A percentile compares a stretch with the other conserved stretches of the same genome.
phyloP scores from a whole-genome alignment of 2,329 filamentous ascomycete genomes.

The Epichloe hybrida region DNA sequence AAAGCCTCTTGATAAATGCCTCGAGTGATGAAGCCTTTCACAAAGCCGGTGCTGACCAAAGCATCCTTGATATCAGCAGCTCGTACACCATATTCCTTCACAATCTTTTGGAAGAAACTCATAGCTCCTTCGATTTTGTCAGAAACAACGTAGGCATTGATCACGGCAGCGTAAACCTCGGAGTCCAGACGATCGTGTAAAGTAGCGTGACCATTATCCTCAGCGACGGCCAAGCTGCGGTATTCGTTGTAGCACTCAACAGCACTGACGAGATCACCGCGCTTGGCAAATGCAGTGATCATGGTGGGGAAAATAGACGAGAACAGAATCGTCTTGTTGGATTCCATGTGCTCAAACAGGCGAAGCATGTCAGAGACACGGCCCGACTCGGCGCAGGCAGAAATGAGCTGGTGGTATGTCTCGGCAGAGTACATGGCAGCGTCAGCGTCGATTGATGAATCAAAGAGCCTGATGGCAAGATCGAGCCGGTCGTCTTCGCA shows the following conservation, averaged over 20 bases:
- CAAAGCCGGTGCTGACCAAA: constrained; percentile 60
- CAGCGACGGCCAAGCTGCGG: constrained; percentile 70
- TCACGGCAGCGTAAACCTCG: constrained; percentile 78
- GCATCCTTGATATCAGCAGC: constrained; percentile 54
- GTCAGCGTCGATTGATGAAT: constrained; percentile 53
- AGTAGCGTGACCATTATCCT: constrained; percentile 59
- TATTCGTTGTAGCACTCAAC: constrained; percentile 96
- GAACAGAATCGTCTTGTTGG: constrained; percentile 56
- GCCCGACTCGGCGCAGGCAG: constrained; percentile 71
- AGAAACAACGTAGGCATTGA: constrained; percentile 76
- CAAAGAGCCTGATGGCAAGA: constrained; percentile 75
- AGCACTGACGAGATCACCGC: constrained; percentile 71
- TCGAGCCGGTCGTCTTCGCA: constrained; percentile 77
- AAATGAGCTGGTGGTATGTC: constrained; percentile 75
- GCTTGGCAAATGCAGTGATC: constrained; percentile 82
- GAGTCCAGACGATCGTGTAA: constrained; percentile 63
- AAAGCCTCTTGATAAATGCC: constrained; percentile 63
- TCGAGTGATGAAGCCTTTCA: constrained; percentile 61
- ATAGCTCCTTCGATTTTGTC: constrained; percentile 69
- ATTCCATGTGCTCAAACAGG: constrained; percentile 85
- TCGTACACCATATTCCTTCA: constrained; percentile 44
- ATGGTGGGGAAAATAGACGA: constrained; percentile 80
- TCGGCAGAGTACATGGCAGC: constrained; percentile 59
- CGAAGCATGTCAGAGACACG: constrained; percentile 79
- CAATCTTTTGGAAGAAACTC: constrained; percentile 74